Evolutionary conservation across 2,329 filamentous ascomycete genomes (phyloP).

Genomic region (Claviceps arundinis): DNA sequence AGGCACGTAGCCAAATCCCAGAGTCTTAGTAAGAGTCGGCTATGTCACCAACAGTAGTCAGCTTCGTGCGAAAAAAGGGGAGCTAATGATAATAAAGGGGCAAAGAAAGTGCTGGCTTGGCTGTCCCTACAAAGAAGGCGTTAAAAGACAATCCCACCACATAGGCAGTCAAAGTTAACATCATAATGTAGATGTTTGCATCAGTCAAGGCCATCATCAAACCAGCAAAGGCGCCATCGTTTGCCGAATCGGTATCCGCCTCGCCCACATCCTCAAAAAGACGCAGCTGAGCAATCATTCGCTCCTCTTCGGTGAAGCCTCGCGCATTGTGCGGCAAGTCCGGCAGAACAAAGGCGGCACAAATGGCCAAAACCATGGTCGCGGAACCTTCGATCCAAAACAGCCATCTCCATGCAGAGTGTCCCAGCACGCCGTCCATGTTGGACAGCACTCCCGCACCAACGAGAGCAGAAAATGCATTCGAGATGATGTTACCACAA

Average conservation of each 20-base stretch:
- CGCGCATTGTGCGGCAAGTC: slow-evolving; percentile 42
- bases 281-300: slow-evolving; percentile 37
- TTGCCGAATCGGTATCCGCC: slow-evolving; percentile 35
- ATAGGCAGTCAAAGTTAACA: slow-evolving; percentile 47
- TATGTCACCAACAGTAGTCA: slow-evolving; percentile 10
- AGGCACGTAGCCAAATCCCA: slow-evolving; percentile 38
- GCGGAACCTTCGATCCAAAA: slow-evolving; percentile 45
- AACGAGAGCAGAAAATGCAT: slow-evolving; percentile 45
- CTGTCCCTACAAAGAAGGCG: slow-evolving; percentile 34
- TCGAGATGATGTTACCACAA: slow-evolving; percentile 45
- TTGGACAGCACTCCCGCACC: slow-evolving; percentile 45
- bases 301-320: slow-evolving; percentile 47
- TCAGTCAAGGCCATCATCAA: slow-evolving; percentile 47
- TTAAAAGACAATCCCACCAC: slow-evolving; percentile 42
- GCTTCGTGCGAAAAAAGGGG: background rate
- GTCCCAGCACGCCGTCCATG: slow-evolving; percentile 40
- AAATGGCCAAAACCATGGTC: slow-evolving; percentile 35
- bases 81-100: background rate
- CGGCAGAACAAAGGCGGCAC: slow-evolving; percentile 35
- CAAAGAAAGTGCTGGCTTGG: slow-evolving; percentile 4
- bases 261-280: slow-evolving; percentile 46
- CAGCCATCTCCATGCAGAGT: slow-evolving; percentile 47
- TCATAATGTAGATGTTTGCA: slow-evolving; percentile 49
- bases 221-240: slow-evolving; percentile 38
- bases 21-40: slow-evolving; percentile 37